These are phyloP conservation scores for Limnanthes douglasii DNA, from an alignment of 345 rosid species.

Conservation along the genomic window DNA sequence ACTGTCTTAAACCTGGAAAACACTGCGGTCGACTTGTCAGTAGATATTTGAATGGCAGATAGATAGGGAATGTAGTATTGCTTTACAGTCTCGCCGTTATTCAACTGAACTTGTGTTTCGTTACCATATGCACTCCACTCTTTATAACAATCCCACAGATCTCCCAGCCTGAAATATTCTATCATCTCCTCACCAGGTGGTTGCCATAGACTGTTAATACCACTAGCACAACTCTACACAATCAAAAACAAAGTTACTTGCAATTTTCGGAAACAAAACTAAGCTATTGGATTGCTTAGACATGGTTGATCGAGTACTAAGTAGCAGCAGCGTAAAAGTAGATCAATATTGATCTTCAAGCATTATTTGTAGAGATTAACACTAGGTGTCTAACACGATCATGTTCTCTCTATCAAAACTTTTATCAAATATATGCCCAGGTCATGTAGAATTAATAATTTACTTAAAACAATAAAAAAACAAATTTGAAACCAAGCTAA, in stretches of 20 bases:
- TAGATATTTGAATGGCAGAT: constrained; percentile 57
- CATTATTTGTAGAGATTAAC: too few relatives aligned
- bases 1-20: constrained; percentile 29
- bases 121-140: constrained; percentile 76
- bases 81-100: constrained; percentile 19
- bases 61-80: constrained; percentile 65
- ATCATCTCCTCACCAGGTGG: constrained; percentile 27
- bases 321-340: too few relatives aligned
- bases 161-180: constrained; percentile 40
- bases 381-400: too few relatives aligned
- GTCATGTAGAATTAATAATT: too few relatives aligned
- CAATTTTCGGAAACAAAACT: neutral
- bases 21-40: constrained; percentile 19
- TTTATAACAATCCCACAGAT: constrained; percentile 54
- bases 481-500: too few relatives aligned
- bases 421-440: too few relatives aligned
- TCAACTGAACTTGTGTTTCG: constrained; percentile 20
- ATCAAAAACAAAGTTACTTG: neutral
- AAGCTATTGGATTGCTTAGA: too few relatives aligned
- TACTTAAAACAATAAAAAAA: too few relatives aligned
- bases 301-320: too few relatives aligned
- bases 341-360: too few relatives aligned
- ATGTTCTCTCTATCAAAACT: too few relatives aligned
- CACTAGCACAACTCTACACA: constrained; percentile 27
- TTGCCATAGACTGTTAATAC: constrained; percentile 38